Base-by-base conservation (phyloP, 352 stramenopile genomes). In the Globisporangium polare region DNA sequence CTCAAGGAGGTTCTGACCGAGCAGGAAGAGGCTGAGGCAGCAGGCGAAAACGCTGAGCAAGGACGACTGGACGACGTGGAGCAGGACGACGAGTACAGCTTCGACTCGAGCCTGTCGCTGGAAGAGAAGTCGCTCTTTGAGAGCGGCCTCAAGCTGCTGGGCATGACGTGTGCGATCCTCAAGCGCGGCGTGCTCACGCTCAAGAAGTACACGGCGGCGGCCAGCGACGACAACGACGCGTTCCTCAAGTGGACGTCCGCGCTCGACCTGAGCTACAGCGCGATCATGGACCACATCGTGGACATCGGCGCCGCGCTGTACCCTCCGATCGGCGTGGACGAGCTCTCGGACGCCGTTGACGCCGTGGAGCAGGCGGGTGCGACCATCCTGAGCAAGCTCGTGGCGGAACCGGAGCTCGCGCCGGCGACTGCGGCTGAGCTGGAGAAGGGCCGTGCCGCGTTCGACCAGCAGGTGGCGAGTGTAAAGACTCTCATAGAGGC, bases 101-200 rank as follows among this genome's bases (percentile, higher is more conserved):
- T 95, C 51, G 86, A 95, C 63, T 86, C 80, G 68, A 82, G 67
- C 31, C 66, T 95, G 46, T 85, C 83, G 0, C 65, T 76, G 10
- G 75, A 90, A 37, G 86, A 95, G 73, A 73, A 71, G n/a, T 35
- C 65, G 39, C 69, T 92, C 22, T 90, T 95, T 39, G 67, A 86
- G 67, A 76, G 73, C 45, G 80, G 76, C 1, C 47, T 93, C 26
- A 86, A 83, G 64, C 65, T 95, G 31, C 67, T 95, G 51, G 77
- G 70, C 17, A 95, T 95, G 86, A 73, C 77, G 6, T 75, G 76
- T 22, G 77, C 76, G 15, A 77, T 95, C 27, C 78, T 92, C 59
- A 95, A 95, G 72, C 83, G 83, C 49, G 86, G 86, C 42, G 80
- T 93, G 58, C 67, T 92, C n/a, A 83, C 81, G 18, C 75, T 95